Evolutionary conservation across 345 rosid species (phyloP), one percentile per base, ranked within the genome.

Genomic region (Barbarea vulgaris): DNA sequence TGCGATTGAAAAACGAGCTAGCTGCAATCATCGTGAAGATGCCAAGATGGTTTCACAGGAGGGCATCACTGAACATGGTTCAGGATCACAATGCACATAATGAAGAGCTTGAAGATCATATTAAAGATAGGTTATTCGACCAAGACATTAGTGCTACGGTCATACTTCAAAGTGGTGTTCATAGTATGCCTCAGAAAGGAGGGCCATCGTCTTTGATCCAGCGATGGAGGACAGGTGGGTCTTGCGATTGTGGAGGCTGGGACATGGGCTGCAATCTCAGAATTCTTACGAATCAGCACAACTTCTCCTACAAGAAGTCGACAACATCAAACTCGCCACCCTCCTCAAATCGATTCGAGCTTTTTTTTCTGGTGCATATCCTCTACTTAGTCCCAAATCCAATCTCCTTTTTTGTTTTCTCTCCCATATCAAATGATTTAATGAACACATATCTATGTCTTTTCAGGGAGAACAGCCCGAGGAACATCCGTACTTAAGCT

Each of bases 241-340:
- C 93, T 63, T 94, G 98, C 77, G 97, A 94, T 58, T 94, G 98
- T 73, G 98, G 97, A 71, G 98, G 97, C 67, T 94, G 97, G 98
- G 98, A 94, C 71, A 79, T 90, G 81, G 95, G 95, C 21, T 94
- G 97, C 79, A 80, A 87, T 51, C 91, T 91, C 31, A 83, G 76
- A 78, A 76, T 91, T 75, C 87, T 91, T 47, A 77, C 85, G 34
- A 86, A 84, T 58, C 71, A 69, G 53, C 82, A 65, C 63, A 77
- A 70, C 80, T 83, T 75, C 57, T 68, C 66, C 55, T 21, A 17
- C 53, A 76, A 72, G 76, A 83, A 63, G 54, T 64, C 76, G 42
- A 71, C 79, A 56, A 52, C 79, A 18, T 73, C 82, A 64, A 80
- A 70, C 62, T 75, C 82, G 53, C 77, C 83, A 61, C 60, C 83